phyloP scores from a whole-genome alignment of 2,329 filamentous ascomycete species.

The Fusarium sp. region DNA sequence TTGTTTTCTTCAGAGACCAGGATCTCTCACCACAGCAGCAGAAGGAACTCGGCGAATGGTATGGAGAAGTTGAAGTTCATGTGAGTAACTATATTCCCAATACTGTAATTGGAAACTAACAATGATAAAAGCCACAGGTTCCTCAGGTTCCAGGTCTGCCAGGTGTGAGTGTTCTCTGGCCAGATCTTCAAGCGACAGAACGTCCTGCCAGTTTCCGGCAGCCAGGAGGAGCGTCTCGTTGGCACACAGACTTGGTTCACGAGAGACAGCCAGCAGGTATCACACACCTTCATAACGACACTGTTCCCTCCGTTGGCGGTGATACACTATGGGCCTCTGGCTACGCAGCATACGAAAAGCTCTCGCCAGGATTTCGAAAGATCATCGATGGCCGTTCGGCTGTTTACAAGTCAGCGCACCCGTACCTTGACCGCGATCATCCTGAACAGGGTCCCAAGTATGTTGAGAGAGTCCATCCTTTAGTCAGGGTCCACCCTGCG shows the following conservation, averaged over 20 bases:
- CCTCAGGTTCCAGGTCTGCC: conserved; percentile 75
- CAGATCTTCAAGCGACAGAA: conserved; percentile 73
- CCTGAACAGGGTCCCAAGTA: conserved; percentile 70
- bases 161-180: conserved; percentile 77
- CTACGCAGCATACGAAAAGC: conserved; percentile 78
- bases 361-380: conserved; percentile 75
- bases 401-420: conserved; percentile 73
- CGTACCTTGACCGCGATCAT: conserved; percentile 73
- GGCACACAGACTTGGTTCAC: conserved; percentile 78
- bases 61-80: conserved; percentile 74
- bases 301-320: conserved; percentile 71
- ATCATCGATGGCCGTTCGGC: conserved; percentile 75
- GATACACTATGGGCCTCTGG: conserved; percentile 80
- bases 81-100: conserved; percentile 53
- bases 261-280: conserved; percentile 77
- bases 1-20: conserved; percentile 76
- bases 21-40: conserved; percentile 71
- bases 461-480: conserved; percentile 74
- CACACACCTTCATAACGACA: conserved; percentile 77
- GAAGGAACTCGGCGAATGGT: conserved; percentile 70
- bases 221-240: conserved; percentile 73
- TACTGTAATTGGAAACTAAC: rapidly evolving
- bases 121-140: conserved; percentile 68
- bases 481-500: conserved; percentile 77
- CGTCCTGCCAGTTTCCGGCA: conserved; percentile 69